Conservation (phyloP, 1,284 basidiomycete species). For the Trichosporon sp. region DNA sequence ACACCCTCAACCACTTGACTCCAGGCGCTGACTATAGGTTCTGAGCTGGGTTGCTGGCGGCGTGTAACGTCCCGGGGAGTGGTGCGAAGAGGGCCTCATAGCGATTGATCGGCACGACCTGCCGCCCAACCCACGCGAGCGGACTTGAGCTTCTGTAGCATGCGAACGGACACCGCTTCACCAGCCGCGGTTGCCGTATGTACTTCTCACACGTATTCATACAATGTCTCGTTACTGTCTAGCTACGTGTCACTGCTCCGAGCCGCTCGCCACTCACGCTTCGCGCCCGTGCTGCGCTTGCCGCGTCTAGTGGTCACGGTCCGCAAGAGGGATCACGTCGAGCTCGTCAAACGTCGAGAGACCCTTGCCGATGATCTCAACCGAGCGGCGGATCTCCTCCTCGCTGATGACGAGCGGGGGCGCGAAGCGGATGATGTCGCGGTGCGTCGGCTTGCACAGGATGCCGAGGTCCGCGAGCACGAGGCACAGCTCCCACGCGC, state of each 20-base stretch:
- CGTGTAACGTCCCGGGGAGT: too few relatives aligned
- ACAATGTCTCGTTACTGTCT: neutral
- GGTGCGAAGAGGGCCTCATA: too few relatives aligned
- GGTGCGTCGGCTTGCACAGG: slow-evolving; percentile 88
- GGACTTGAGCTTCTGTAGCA: too few relatives aligned
- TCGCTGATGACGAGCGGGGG: slow-evolving; percentile 91
- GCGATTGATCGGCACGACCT: too few relatives aligned
- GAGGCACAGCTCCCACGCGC: slow-evolving; percentile 94
- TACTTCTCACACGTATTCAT: neutral
- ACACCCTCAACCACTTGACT: too few relatives aligned
- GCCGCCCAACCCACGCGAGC: too few relatives aligned
- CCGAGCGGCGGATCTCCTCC: slow-evolving; percentile 69
- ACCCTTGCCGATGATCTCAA: slow-evolving; percentile 54
- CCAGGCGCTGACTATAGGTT: too few relatives aligned
- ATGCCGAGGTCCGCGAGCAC: slow-evolving; percentile 80
- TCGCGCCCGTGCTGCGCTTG: neutral
- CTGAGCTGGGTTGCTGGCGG: too few relatives aligned
- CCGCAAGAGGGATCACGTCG: slow-evolving; percentile 61
- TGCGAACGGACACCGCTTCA: too few relatives aligned
- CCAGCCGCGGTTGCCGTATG: too few relatives aligned
- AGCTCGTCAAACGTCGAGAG: slow-evolving; percentile 71
- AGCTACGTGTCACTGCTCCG: neutral
- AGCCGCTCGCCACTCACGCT: neutral
- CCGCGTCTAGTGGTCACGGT: neutral
- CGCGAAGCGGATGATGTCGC: slow-evolving; percentile 71